Percentiles rank a stretch among this genome's conserved stretches.
Evolutionary conservation across 164 flowering plant species (phyloP).

Genomic region (Magnolia kwangsiensis): DNA sequence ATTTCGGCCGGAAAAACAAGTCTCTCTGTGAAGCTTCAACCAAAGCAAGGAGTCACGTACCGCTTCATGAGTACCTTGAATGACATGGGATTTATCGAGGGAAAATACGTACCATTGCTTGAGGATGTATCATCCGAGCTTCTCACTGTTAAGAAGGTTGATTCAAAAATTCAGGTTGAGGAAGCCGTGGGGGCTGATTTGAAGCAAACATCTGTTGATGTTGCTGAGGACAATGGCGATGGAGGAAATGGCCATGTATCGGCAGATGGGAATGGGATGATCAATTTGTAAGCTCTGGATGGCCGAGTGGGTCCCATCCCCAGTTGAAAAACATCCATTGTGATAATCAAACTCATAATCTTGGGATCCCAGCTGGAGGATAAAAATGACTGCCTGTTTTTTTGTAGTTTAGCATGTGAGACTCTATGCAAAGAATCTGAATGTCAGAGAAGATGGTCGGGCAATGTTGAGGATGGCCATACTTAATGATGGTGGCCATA

Average conservation of each 20-base stretch:
- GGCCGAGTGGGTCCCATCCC: not conserved
- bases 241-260: conserved; percentile 14
- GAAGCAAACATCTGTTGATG: conserved; percentile 8
- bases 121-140: conserved; percentile 22
- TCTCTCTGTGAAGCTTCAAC: conserved; percentile 12
- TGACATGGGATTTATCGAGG: conserved; percentile 28
- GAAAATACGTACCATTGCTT: conserved; percentile 27
- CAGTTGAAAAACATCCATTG: no score
- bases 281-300: conserved; percentile 1
- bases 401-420: not conserved
- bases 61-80: conserved; percentile 30
- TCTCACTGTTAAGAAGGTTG: conserved; percentile 16
- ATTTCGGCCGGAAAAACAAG: conserved; percentile 18
- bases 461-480: not conserved
- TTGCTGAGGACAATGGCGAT: not conserved
- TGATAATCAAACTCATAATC: not conserved
- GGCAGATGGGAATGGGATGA: conserved; percentile 12
- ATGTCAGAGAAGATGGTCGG: not conserved
- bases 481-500: not conserved
- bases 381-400: not conserved
- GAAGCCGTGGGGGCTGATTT: conserved; percentile 4
- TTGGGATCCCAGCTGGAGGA: no score
- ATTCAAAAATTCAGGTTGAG: conserved; percentile 7
- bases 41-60: conserved; percentile 25
- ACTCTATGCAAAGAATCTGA: not conserved